Percentiles rank a stretch among this genome's conserved stretches.
phyloP scores from a whole-genome alignment of 2,329 filamentous ascomycete species.

The Neofusicoccum sp. region DNA sequence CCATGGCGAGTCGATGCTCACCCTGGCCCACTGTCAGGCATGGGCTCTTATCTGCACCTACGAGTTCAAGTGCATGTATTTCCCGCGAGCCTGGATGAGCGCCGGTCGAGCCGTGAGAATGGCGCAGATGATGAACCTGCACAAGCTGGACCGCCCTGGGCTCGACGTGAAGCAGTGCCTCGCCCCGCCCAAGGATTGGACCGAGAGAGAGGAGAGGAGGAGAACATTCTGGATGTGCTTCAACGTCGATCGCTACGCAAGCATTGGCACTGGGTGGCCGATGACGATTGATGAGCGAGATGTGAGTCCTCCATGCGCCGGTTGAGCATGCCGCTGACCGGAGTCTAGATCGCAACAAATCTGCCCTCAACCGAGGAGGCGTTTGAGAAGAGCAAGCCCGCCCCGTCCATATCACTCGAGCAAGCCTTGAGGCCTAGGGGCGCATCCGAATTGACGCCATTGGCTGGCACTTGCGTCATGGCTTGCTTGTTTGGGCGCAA shows the following conservation, averaged over 20 bases:
- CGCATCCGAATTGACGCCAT: constrained; percentile 71
- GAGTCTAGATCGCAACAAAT: constrained; percentile 69
- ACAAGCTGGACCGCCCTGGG: constrained; percentile 77
- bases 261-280: constrained; percentile 95
- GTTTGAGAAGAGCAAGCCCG: constrained; percentile 75
- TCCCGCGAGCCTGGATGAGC: constrained; percentile 92
- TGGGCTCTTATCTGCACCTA: constrained; percentile 78
- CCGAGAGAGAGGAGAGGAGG: constrained; percentile 84
- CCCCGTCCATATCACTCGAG: constrained; percentile 67
- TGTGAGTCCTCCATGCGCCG: constrained; percentile 42
- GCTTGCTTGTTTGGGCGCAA: constrained; percentile 91
- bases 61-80: constrained; percentile 98
- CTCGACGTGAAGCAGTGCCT: constrained; percentile 92
- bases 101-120: constrained; percentile 78
- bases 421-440: constrained; percentile 70
- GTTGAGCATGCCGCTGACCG: background rate
- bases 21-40: constrained; percentile 79
- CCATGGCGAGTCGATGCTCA: constrained; percentile 85
- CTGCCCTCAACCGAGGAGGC: constrained; percentile 82
- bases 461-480: constrained; percentile 78
- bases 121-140: constrained; percentile 87
- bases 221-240: constrained; percentile 96
- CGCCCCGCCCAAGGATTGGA: constrained; percentile 85
- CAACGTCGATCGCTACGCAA: constrained; percentile 85
- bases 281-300: constrained; percentile 92